Percentiles rank a stretch among this genome's conserved stretches.
These are phyloP conservation scores for Lignosus rhinocerotis DNA, from an alignment of 1,284 basidiomycete species.

Conservation along the genomic window DNA sequence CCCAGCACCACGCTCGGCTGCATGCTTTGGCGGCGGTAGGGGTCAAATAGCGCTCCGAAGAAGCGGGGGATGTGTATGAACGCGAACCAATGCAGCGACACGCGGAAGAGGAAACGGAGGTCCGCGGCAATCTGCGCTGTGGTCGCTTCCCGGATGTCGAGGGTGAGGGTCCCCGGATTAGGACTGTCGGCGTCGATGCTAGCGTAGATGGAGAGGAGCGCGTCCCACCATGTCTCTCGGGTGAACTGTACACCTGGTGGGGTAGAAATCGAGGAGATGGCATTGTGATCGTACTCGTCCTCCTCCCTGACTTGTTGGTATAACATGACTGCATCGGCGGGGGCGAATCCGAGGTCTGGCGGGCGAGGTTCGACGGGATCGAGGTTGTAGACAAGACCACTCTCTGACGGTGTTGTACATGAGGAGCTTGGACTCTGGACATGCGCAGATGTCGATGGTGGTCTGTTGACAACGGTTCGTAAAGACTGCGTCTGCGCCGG, in stretches of 20 bases:
- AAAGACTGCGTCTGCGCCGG: not conserved
- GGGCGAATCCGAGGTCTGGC: slow-evolving; percentile 30
- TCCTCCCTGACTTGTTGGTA: slow-evolving; percentile 1
- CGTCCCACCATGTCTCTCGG: slow-evolving; percentile 79
- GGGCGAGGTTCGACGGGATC: not conserved
- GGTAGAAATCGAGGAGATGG: not conserved
- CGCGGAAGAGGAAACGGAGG: slow-evolving; percentile 59
- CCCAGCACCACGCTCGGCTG: slow-evolving; percentile 68
- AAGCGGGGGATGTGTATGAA: slow-evolving; percentile 74
- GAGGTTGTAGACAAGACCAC: not conserved
- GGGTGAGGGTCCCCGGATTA: slow-evolving; percentile 29
- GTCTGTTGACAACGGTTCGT: not conserved
- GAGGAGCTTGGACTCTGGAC: not conserved
- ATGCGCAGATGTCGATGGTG: not conserved
- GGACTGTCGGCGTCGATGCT: slow-evolving; percentile 30
- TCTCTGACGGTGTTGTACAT: not conserved
- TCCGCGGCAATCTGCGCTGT: slow-evolving; percentile 50
- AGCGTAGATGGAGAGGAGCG: slow-evolving; percentile 57
- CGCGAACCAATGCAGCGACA: slow-evolving; percentile 67
- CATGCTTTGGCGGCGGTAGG: slow-evolving; percentile 49
- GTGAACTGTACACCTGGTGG: slow-evolving; percentile 62
- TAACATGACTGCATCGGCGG: slow-evolving; percentile 2
- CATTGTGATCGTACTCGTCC: not conserved
- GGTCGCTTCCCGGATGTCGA: slow-evolving; percentile 45
- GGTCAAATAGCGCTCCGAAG: slow-evolving; percentile 56